Percentiles rank a stretch among this genome's conserved stretches.
phyloP scores from a whole-genome alignment of 202 grass and related monocot species.

The Digitaria exilis region DNA sequence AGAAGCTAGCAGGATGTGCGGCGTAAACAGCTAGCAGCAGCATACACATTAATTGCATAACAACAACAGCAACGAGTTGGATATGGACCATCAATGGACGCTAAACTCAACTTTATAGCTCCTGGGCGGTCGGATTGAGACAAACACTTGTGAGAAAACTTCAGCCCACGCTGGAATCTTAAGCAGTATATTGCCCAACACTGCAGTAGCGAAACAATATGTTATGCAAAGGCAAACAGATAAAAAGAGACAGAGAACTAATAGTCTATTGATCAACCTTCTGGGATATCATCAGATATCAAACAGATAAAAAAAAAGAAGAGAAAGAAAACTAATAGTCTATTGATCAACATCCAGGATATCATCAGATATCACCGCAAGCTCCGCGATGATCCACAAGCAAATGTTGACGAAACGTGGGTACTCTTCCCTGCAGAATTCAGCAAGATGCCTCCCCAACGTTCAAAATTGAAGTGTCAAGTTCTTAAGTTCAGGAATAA shows the following conservation, averaged over 20 bases:
- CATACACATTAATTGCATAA: no score
- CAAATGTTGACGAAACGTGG: slow-evolving; percentile 56
- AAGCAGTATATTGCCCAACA: slow-evolving; percentile 82
- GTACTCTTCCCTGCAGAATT: slow-evolving; percentile 67
- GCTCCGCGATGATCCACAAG: slow-evolving; percentile 65
- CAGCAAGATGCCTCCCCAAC: slow-evolving; percentile 63
- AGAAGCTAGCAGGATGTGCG: no score
- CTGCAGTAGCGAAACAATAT: slow-evolving; percentile 37
- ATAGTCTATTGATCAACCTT: no score
- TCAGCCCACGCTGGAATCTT: slow-evolving; percentile 72
- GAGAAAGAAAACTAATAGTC: not conserved
- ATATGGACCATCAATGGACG: no score
- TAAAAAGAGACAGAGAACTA: no score
- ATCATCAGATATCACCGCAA: slow-evolving; percentile 74
- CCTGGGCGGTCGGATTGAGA: no score
- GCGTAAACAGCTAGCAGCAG: no score
- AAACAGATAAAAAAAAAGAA: no score
- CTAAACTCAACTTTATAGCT: no score
- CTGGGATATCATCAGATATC: no score
- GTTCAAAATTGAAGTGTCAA: not conserved
- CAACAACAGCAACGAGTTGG: no score
- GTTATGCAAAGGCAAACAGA: not conserved
- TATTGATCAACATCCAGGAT: slow-evolving; percentile 67
- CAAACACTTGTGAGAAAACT: slow-evolving; percentile 75
- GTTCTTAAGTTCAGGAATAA: not conserved